These are phyloP conservation scores for Tuber umbilicatum DNA, from an alignment of 495 filamentous ascomycete species.

Conservation along the genomic window DNA sequence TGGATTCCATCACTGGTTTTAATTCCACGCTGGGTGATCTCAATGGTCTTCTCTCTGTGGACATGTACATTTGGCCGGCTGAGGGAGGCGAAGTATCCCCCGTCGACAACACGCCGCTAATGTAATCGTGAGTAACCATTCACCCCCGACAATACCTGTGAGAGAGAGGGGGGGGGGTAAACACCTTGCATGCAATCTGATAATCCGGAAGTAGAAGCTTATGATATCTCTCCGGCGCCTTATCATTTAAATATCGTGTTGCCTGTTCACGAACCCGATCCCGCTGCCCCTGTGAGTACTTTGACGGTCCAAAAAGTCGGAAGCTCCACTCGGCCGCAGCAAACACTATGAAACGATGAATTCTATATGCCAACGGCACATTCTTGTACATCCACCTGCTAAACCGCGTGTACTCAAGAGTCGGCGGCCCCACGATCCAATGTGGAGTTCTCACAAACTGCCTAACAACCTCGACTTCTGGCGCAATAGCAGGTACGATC, in stretches of 20 bases:
- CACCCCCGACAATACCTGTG: background rate
- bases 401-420: background rate
- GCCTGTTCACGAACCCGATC: conserved; percentile 43
- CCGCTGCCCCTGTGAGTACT: conserved; percentile 19
- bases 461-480: background rate
- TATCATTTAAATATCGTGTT: conserved; percentile 48
- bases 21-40: conserved; percentile 41
- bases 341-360: background rate
- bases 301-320: background rate
- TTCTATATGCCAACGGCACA: background rate
- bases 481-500: conserved; percentile 43
- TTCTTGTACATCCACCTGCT: background rate
- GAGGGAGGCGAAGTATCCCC: conserved; percentile 51
- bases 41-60: conserved; percentile 43
- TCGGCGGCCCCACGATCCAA: background rate
- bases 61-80: conserved; percentile 53
- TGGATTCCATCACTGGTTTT: conserved; percentile 42
- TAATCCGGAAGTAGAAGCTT: conserved; percentile 40
- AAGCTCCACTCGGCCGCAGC: background rate
- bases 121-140: background rate
- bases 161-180: conserved; percentile 52
- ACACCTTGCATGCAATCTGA: conserved; percentile 44
- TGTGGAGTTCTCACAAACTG: conserved; percentile 42
- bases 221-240: conserved; percentile 55
- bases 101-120: conserved; percentile 51